These are phyloP conservation scores for Fraxinus quadrangulata DNA, from an alignment of 257 asterid species.

Conservation along the genomic window DNA sequence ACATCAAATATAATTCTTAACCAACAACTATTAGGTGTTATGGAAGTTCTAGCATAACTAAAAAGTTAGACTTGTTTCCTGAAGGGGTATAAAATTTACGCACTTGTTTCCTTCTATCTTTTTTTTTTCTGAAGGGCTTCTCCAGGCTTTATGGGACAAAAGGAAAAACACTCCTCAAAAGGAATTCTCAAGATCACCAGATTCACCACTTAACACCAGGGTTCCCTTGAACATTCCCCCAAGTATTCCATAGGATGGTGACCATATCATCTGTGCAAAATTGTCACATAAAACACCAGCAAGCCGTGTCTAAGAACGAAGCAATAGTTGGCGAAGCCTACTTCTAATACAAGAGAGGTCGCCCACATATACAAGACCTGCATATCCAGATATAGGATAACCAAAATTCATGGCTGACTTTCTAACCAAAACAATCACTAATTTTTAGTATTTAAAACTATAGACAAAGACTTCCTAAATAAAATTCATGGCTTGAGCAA, in stretches of 20 bases:
- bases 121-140: background rate
- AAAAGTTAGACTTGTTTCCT: background rate
- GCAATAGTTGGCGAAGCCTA: background rate
- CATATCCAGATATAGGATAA: background rate
- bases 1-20: background rate
- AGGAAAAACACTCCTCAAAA: background rate
- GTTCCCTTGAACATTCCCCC: background rate
- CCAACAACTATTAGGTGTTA: background rate
- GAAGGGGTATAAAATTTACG: background rate
- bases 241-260: background rate
- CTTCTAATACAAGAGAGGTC: too few relatives aligned
- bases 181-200: background rate
- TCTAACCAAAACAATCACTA: background rate
- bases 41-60: background rate
- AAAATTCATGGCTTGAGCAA: too few relatives aligned
- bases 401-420: background rate
- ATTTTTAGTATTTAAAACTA: background rate
- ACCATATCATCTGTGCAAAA: background rate
- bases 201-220: background rate
- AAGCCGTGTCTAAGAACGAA: background rate
- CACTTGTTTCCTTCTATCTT: background rate
- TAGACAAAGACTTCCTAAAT: too few relatives aligned
- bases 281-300: slow-evolving; percentile 10
- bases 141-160: background rate
- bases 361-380: background rate